A percentile compares a stretch with the other conserved stretches of the same genome.
These are phyloP conservation scores for Turnera subulata DNA, from an alignment of 345 rosid species.

Conservation along the genomic window DNA sequence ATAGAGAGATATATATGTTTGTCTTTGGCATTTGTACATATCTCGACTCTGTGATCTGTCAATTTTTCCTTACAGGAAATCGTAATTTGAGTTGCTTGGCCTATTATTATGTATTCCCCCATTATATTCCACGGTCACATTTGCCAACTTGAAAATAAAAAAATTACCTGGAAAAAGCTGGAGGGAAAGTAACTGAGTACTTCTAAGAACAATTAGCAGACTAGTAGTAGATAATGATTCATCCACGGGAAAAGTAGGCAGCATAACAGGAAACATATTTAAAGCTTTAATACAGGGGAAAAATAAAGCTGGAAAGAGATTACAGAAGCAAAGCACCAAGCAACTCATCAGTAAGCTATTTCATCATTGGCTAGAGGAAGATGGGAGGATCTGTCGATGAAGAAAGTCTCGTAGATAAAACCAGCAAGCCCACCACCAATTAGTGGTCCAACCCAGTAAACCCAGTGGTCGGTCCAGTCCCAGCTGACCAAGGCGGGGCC, in stretches of 20 bases:
- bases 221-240: too few species aligned
- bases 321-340: background rate
- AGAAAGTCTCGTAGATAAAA: slow-evolving; percentile 57
- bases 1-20: too few species aligned
- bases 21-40: too few species aligned
- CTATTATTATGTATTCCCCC: too few species aligned
- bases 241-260: too few species aligned
- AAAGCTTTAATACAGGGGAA: background rate
- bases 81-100: too few species aligned
- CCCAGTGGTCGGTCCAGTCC: slow-evolving; percentile 92
- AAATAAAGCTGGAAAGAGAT: background rate
- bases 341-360: slow-evolving; percentile 12
- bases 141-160: too few species aligned
- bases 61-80: too few species aligned
- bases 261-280: background rate
- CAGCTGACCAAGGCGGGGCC: slow-evolving; percentile 83
- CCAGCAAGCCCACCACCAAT: slow-evolving; percentile 80
- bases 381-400: slow-evolving; percentile 53
- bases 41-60: too few species aligned
- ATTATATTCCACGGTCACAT: too few species aligned
- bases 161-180: background rate
- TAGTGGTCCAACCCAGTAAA: slow-evolving; percentile 89
- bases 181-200: background rate
- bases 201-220: too few species aligned
- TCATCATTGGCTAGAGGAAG: slow-evolving; percentile 32